Evolutionary conservation across 2,329 filamentous ascomycete species (phyloP), one percentile per base, ranked within the genome.

Genomic region (Calonectria pseudoreteaudii): DNA sequence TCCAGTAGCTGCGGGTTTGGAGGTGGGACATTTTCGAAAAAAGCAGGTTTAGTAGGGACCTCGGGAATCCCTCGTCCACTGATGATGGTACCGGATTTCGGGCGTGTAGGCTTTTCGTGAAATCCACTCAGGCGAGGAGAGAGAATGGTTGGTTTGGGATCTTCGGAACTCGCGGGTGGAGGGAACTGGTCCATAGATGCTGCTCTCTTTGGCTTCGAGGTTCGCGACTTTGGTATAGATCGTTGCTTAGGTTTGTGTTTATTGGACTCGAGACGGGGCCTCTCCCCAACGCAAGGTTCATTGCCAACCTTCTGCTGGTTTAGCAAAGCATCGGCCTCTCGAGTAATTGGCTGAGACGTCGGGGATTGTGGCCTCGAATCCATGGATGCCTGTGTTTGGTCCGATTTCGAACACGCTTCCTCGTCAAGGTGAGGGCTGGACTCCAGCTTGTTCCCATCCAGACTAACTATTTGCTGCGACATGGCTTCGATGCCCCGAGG

Each of bases 401-500:
- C 44, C 2, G 71, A 34, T 13, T 60, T 73, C 23, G 52, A 28
- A 18, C 34, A 44, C 7, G 30, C 9, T 44, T 65, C 65, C 20
- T 62, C 28, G 2, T 53, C 60, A 6, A 44, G 31, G 31, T 66
- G 36, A 49, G 44, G 34, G 20, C 16, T 7, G 11, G 52, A 23
- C n/a, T 76, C 62, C 16, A 66, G 23, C 6, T 23, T 62, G n/a
- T 18, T 58, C 31, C 7, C 30, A n/a, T 75, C 66, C 50, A 77
- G 58, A 28, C 62, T 65, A 44, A 75, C 77, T 26, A 83, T 70
- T 66, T 85, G 86, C 20, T 85, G 80, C 0, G 86, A 85, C 83
- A 91, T 87, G 13, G 86, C 84, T 26, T 88, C 86, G 5, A 91
- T 81, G n/a, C 87, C 88, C 69, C 87, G 87, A 0, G 91, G 91